Conservation (phyloP, 495 filamentous ascomycete species). For the Trichodelitschia bisporula region DNA sequence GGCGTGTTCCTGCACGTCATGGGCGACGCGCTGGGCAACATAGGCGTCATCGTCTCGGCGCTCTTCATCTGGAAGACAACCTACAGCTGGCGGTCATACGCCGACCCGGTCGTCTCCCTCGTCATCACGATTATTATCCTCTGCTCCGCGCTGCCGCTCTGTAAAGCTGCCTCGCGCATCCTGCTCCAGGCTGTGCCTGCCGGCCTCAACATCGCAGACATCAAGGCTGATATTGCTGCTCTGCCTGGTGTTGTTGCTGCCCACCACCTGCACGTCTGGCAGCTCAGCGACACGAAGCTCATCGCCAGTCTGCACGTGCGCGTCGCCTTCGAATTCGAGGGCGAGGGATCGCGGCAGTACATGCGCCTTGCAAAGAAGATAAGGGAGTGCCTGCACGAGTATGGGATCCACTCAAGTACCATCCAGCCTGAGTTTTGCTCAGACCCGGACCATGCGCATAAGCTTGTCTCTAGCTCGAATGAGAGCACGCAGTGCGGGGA, state of each 20-base stretch:
- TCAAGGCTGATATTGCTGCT: constrained; percentile 69
- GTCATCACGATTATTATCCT: constrained; percentile 93
- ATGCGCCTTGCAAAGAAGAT: constrained; percentile 69
- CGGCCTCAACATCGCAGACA: constrained; percentile 65
- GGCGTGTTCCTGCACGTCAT: constrained; percentile 92
- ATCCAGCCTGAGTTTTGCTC: constrained; percentile 89
- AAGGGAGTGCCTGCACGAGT: constrained; percentile 68
- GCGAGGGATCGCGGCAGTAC: constrained; percentile 49
- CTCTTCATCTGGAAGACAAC: constrained; percentile 76
- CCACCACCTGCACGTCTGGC: constrained; percentile 95
- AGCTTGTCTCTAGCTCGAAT: no score
- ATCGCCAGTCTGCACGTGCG: constrained; percentile 84
- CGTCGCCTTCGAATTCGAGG: constrained; percentile 34
- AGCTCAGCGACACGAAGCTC: constrained; percentile 78
- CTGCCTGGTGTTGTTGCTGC: constrained; percentile 68
- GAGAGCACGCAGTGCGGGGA: no score
- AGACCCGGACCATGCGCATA: constrained; percentile 29
- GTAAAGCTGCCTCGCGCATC: constrained; percentile 79
- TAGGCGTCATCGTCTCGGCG: constrained; percentile 86
- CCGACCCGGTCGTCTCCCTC: constrained; percentile 83
- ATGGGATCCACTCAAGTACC: constrained; percentile 92
- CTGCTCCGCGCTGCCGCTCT: constrained; percentile 69
- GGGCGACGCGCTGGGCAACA: constrained; percentile 88
- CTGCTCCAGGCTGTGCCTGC: constrained; percentile 80
- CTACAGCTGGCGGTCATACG: constrained; percentile 45